Evolutionary conservation across 2,329 filamentous ascomycete species (phyloP).

Genomic region (Juglanconis sp.): DNA sequence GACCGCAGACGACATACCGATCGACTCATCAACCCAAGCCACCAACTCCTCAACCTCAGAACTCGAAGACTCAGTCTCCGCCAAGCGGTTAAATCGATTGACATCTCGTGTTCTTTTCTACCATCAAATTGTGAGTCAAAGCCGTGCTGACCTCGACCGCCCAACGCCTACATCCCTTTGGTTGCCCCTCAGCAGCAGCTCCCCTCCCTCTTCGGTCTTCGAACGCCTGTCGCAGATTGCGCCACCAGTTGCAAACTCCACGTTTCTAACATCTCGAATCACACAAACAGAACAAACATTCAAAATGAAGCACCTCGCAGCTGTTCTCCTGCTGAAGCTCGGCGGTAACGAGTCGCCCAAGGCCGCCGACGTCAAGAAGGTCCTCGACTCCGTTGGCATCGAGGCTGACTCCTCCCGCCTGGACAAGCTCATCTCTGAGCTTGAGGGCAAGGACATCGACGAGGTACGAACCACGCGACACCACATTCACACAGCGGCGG

Average conservation of each 20-base stretch:
- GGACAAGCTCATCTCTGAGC: conserved; percentile 81
- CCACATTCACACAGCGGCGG: neutral
- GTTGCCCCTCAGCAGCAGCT: neutral
- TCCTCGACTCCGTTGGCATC: conserved; percentile 91
- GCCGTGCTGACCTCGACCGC: conserved; percentile 15
- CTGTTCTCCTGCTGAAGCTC: conserved; percentile 95
- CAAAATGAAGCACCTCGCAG: conserved; percentile 99
- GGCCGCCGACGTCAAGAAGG: conserved; percentile 78
- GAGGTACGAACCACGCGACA: conserved; percentile 59
- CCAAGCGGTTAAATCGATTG: conserved; percentile 99
- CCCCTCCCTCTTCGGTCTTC: neutral
- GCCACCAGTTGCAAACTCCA: neutral
- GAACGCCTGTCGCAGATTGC: conserved; percentile 7
- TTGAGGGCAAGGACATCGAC: conserved; percentile 88
- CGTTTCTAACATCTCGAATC: neutral
- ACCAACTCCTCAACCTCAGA: conserved; percentile 43
- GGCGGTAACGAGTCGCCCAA: conserved; percentile 89
- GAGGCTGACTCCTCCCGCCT: conserved; percentile 90
- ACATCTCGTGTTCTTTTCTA: conserved; percentile 73
- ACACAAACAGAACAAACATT: conserved; percentile 31
- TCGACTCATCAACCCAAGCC: conserved; percentile 27
- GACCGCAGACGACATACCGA: conserved; percentile 15
- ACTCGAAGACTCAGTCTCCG: conserved; percentile 99
- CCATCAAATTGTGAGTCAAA: conserved; percentile 13
- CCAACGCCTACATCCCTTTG: too few relatives aligned